Evolutionary conservation across 2,329 filamentous ascomycete species (phyloP).

Genomic region (Dothideomycetidae sp.): DNA sequence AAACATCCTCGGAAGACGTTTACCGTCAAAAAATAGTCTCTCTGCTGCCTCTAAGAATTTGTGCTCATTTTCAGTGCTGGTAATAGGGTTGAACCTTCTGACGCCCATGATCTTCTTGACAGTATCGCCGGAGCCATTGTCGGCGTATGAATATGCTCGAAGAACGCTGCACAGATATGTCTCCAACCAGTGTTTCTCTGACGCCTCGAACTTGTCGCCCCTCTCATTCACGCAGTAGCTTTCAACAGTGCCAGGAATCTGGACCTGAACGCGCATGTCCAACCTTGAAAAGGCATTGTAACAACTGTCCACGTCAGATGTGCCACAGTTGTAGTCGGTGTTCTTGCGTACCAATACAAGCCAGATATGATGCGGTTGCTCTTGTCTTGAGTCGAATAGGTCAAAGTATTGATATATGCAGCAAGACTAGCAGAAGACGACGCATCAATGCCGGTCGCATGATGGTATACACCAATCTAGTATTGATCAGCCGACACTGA

Average conservation of each 20-base stretch:
- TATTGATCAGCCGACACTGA: slow-evolving; percentile 9
- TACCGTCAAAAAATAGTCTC: slow-evolving; percentile 84
- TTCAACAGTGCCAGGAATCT: slow-evolving; percentile 90
- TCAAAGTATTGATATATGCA: slow-evolving; percentile 95
- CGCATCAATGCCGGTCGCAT: slow-evolving; percentile 92
- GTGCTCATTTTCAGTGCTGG: slow-evolving; percentile 95
- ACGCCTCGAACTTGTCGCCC: slow-evolving; percentile 84
- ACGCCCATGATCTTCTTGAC: slow-evolving; percentile 98
- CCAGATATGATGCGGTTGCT: slow-evolving; percentile 84
- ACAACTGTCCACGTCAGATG: slow-evolving; percentile 42
- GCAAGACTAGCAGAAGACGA: slow-evolving; percentile 94
- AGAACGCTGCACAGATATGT: slow-evolving; percentile 93
- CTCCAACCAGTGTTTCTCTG: slow-evolving; percentile 90
- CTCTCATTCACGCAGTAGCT: slow-evolving; percentile 96
- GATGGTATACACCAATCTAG: slow-evolving; percentile 86
- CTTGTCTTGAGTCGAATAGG: slow-evolving; percentile 74
- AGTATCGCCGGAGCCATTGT: slow-evolving; percentile 83
- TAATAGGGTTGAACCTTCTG: slow-evolving; percentile 90
- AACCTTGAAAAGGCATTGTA: slow-evolving; percentile 98
- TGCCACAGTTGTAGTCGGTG: neutral
- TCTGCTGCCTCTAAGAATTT: slow-evolving; percentile 90
- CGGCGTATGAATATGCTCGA: slow-evolving; percentile 88
- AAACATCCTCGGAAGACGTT: slow-evolving; percentile 5
- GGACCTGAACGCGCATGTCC: slow-evolving; percentile 97
- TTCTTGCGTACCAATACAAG: slow-evolving; percentile 66